Base-by-base conservation (phyloP, 1,284 basidiomycete genomes). In the Waitea zeae region DNA sequence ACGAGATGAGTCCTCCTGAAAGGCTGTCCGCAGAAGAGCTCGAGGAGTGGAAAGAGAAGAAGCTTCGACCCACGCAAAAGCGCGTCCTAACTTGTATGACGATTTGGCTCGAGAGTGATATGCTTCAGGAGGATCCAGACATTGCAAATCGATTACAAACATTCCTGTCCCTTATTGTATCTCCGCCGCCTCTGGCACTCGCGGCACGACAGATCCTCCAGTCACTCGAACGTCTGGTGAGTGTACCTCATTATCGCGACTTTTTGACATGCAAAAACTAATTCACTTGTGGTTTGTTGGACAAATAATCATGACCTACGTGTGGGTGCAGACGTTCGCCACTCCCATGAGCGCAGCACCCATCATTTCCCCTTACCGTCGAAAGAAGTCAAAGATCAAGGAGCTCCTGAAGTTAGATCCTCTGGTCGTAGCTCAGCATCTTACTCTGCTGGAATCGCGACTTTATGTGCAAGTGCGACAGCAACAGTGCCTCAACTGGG, bases 41-140 rank as follows among this genome's bases (percentile, higher is more conserved):
- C 27, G 58, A 61, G 22, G 64, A 72, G 30, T 87, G 82, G 82
- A 68, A 63, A 41, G 61, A 68, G 38, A 65, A 64, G 48, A 68
- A 67, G 47, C 59, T 71, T 28, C 55, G 61, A 31, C 65, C 67
- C 11, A 66, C 63, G 5, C 73, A 70, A 43, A 58, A 60, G 33
- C 64, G 65, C 11, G 64, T 78, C 9, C 52, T 81, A 20, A 58
- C 61, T 7, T 53, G 75, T 9, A 61, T 78, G 38, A 59, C 57
- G 17, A 51, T 64, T 38, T 81, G 77, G 77, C 48, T 76, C 26
- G 66, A 70, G 42, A 58, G 70, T 20, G 61, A 74, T 41, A 49
- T 80, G 31, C 49, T 77, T 37, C 63, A 71, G 40, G 72, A 79
- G 41, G 74, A 77, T 43, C 66, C 70, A 9, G 56, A 70, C 30